Evolutionary conservation across 2,329 filamentous ascomycete species (phyloP), one percentile per base, ranked within the genome.

Genomic region (Trichoderma hamatum): DNA sequence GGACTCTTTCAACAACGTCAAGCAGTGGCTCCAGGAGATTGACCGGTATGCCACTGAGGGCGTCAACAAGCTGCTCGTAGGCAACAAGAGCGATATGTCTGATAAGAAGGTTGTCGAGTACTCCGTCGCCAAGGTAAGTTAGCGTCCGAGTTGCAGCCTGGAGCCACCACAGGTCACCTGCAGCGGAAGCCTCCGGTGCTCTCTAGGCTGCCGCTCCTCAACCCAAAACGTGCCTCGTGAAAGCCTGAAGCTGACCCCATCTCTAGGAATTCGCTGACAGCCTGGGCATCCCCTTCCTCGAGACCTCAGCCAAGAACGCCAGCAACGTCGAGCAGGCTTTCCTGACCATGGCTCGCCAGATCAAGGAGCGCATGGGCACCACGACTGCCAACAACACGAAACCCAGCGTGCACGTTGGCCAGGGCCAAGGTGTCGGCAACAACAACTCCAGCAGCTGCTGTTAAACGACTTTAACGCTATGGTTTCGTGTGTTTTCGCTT

Each of bases 91-190:
- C 84, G 96, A 99, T 92, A 98, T 99, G 94, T 90, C 95, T 70
- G 96, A 99, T 85, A 99, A 99, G 92, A 99, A 98, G 88, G 96
- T 98, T 51, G 96, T 99, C 72, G 96, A 99, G 83, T 99, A 99
- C 89, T 97, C 94, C 73, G 96, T 98, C 75, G 96, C 96, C 76
- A 99, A 99, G 93, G 96, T 97, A 85, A 71, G 87, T 73, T 51
- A 61, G 49, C 54, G 69, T 14, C 16, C 11, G 7, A 52, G 34
- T 36, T 30, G 68, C 62, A 54, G 36, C 63, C 55, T 67, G 68
- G 34, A 46, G 63, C 36, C 46, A 26, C 59, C 51, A 6, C 43
- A 34, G n/a, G 61, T 62, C 49, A 61, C 9, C 55, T 59, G 61
- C 54, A 61, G n/a, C n/a, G 34, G 19, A 13, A 2, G 24, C 26